Evolutionary conservation across 306 rosid genomes (phyloP), one percentile per base, ranked within the genome.

Genomic region (Arachis stenosperma): DNA sequence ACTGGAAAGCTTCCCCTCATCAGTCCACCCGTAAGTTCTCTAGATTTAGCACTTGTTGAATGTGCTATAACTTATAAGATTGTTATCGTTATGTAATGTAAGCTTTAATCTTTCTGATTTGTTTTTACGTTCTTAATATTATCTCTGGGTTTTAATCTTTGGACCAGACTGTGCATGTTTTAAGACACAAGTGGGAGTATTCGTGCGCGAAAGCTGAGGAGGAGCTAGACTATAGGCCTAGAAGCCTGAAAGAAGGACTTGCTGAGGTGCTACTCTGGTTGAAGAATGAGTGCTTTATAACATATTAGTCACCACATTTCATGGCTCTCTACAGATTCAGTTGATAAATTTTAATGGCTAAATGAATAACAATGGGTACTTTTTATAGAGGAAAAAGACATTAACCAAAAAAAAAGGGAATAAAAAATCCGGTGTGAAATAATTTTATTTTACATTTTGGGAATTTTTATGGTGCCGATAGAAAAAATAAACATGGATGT

Each of bases 151-250:
- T 36, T 70, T 76, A 17, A 69, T 82, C 3, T 54, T 76, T 76
- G 88, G 69, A 30, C 80, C 97, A 94, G 98, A 82, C 87, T 9
- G 92, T 89, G 70, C 5, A 75, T 61, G 90, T 86, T 80, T 70
- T 89, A 71, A 84, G 89, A 70, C 97, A 91, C 66, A 84, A 75
- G 39, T 94, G 97, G 97, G 90, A 87, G 70, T 94, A 91, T 71
- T 81, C 79, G 7, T 84, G 83, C 9, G 77, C 75, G n/a, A 84
- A 84, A 67, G 83, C 85, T 33, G 77, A 70, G 67, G 47, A 0
- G 71, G 88, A 81, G 60, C 81, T 84, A 5, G 81, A 61, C 63
- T 81, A 84, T 67, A 81, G 81, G 61, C 97, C 94, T 50, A 88
- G 92, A 81, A 78, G 88, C 78, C 78, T 91, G 79, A 88, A 65